Evolutionary conservation across 345 rosid species (phyloP), one percentile per base, ranked within the genome.

Genomic region (Eutrema yunnanense): DNA sequence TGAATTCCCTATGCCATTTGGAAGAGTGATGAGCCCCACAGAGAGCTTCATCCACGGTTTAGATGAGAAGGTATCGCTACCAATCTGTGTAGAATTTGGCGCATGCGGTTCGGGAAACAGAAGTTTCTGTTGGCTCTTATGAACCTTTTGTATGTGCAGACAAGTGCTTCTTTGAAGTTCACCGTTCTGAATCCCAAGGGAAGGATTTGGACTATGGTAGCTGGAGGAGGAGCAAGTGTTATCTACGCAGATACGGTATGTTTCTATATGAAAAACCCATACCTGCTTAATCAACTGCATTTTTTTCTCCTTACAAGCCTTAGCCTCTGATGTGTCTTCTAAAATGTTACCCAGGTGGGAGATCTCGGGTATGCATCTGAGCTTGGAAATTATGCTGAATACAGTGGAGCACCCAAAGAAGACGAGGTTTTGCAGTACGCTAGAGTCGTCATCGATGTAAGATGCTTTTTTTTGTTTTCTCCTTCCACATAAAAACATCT

Each of bases 201-300:
- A 68, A 65, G 96, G 76, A 95, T 95, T 74, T 91, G 97, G 97
- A 89, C 92, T 38, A 88, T 91, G 97, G 99, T 92, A 1, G 96
- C 98, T 69, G 97, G 99, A 66, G 98, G 99, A 53, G 99, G 99
- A 75, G 99, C 99, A 57, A 92, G 98, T 81, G 99, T 95, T 80
- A 92, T 92, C 80, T 95, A 92, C 75, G 96, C 97, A 0, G 98
- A 89, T 75, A 94, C 96, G 0, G 96, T 93, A 76, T 62, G 90
- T 36, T 82, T 72, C 37, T 73, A 4, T 53, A 69, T 51, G 13
- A 47, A 52, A 65, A 6, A 3, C 6, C 41, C 36, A 0, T 64
- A 16, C 4, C 11, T 49, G 68, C 65, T 73, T 36, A 29, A 5
- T 12, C 52, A 62, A 41, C 54, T 77, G 30, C 48, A 36, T 51